A percentile compares a stretch with the other conserved stretches of the same genome.
Conservation (phyloP, 768 basidiomycete genomes). For the Boletellus sp. region DNA sequence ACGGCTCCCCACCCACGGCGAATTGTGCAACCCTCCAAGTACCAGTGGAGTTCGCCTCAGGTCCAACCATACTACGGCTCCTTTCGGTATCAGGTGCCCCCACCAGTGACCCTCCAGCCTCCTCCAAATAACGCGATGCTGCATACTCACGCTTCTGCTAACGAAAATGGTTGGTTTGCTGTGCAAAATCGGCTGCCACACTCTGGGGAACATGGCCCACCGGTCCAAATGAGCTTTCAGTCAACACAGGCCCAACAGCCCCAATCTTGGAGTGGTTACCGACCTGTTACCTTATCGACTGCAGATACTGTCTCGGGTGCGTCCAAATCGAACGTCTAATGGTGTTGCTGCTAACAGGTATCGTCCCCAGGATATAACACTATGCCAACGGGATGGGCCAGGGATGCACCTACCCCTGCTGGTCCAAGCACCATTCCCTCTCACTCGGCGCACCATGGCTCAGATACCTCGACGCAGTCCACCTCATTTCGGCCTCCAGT, state of each 20-base stretch:
- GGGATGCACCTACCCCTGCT: not conserved
- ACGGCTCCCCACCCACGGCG: not conserved
- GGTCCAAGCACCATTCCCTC: not conserved
- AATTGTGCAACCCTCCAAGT: not conserved
- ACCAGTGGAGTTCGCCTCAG: conserved; percentile 1
- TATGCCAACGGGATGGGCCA: conserved; percentile 1
- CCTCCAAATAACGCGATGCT: not conserved
- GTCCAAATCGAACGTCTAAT: not conserved
- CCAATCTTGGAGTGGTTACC: conserved; percentile 10
- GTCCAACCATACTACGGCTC: not conserved
- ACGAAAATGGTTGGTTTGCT: conserved; percentile 10
- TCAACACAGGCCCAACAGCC: conserved; percentile 6
- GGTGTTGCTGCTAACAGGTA: not conserved
- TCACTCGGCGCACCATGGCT: not conserved
- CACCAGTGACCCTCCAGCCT: not conserved
- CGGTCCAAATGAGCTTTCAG: conserved; percentile 3
- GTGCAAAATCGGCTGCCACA: conserved; percentile 10
- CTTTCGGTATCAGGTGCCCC: conserved; percentile 5
- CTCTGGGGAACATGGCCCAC: not conserved
- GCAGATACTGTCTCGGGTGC: conserved; percentile 4
- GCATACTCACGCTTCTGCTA: conserved; percentile 1
- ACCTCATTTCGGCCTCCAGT: not conserved
- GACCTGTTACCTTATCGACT: not conserved
- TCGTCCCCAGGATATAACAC: not conserved
- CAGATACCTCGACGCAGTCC: not conserved